Conservation (phyloP, 2,329 filamentous ascomycete genomes). For the Fusarium lateritium region DNA sequence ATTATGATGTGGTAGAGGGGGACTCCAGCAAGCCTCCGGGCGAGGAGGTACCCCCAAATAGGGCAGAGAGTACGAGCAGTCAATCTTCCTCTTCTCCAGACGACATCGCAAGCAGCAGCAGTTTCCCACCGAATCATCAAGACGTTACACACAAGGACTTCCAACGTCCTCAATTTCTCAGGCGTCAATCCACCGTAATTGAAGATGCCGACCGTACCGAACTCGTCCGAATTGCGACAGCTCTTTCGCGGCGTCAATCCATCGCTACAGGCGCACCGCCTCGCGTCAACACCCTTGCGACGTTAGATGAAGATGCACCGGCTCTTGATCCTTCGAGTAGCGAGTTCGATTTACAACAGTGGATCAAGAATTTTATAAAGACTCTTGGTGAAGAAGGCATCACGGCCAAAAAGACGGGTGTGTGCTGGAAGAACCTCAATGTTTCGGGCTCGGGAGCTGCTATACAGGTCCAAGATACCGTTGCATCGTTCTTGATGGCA, state of each 20-base stretch:
- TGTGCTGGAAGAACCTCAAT: slow-evolving; percentile 75
- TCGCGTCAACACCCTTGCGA: slow-evolving; percentile 36
- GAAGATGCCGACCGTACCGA: slow-evolving; percentile 55
- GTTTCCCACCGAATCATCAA: background rate
- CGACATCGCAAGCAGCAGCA: background rate
- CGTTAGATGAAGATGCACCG: slow-evolving; percentile 50
- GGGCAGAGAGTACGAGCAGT: background rate
- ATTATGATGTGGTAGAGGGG: background rate
- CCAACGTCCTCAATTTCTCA: background rate
- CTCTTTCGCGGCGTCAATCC: slow-evolving; percentile 55
- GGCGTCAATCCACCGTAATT: slow-evolving; percentile 40
- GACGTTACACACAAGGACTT: background rate
- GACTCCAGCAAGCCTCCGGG: background rate
- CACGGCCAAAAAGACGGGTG: slow-evolving; percentile 67
- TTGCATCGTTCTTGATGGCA: slow-evolving; percentile 70
- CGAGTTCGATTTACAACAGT: slow-evolving; percentile 60
- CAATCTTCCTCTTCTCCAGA: background rate
- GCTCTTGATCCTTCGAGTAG: slow-evolving; percentile 56
- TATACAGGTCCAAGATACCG: slow-evolving; percentile 77
- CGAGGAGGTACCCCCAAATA: background rate
- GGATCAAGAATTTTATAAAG: slow-evolving; percentile 57
- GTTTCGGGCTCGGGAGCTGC: slow-evolving; percentile 77
- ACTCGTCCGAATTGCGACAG: slow-evolving; percentile 58
- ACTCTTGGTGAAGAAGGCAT: slow-evolving; percentile 69
- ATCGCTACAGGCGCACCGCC: slow-evolving; percentile 36